Evolutionary conservation across 176 grass and related monocot species (phyloP), one percentile per base, ranked within the genome.

Genomic region (Phoenix roebelenii): DNA sequence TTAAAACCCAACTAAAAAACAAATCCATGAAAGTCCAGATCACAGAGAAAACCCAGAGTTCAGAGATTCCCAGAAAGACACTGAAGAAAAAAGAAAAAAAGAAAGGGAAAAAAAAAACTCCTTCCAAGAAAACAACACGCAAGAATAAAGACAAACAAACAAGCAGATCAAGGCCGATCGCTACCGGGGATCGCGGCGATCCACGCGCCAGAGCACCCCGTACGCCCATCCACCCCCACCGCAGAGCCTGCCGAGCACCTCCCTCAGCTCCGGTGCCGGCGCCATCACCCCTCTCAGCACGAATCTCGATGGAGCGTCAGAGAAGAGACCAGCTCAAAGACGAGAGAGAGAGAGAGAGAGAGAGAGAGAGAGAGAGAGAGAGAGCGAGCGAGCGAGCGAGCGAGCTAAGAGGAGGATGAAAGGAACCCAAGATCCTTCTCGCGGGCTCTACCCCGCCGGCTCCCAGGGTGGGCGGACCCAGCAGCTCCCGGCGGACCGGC

Each of bases 141-240:
- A 22, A 56, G 15, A 49, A 26, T 3, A 15, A 3, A 51, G 15
- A 29, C 25, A 55, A 60, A 22, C 7, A 68, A 49, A 80, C 22
- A 18, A 68, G 0, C 30, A 59, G 18, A 50, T 18, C 56, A 54
- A 7, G 23, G 6, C 64, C 16, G 4, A 1, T 4, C 15, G 52
- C 59, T 77, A 96, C 92, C 83, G 64, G 20, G 86, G 77, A 55
- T 96, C 83, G 53, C 80, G 72, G 49, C 71, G 74, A 77, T 90
- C 80, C 65, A 80, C 79, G 69, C 80, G 72, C 92, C 92, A 96
- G 59, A 86, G 76, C 65, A 85, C 77, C 16, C 61, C 86, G 79
- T 96, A 96, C 48, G 83, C 87, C 92, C 92, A 96, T n/a, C 87
- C 78, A 4, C 83, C 80, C 68, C 80, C 61, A 50, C 73, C 65